Conservation (phyloP, 1,284 basidiomycete genomes). For the Xerocomus amazonicus region DNA sequence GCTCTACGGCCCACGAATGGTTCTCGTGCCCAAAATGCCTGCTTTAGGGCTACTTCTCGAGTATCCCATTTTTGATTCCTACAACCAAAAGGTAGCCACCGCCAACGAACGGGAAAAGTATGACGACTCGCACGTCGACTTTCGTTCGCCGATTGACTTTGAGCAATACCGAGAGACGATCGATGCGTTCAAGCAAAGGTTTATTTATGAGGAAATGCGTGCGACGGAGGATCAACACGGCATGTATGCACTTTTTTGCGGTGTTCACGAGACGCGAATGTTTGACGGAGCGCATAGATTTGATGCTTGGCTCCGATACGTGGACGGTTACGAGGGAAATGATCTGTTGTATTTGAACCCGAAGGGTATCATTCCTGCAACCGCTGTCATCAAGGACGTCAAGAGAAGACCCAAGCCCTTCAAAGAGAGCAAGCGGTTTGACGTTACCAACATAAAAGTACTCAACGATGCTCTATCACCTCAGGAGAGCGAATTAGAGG, state of each 20-base stretch:
- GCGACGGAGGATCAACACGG: slow-evolving; percentile 76
- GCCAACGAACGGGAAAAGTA: slow-evolving; percentile 56
- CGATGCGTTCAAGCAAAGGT: slow-evolving; percentile 75
- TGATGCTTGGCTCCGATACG: slow-evolving; percentile 67
- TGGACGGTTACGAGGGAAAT: slow-evolving; percentile 67
- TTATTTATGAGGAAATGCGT: slow-evolving; percentile 84
- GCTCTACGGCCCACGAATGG: slow-evolving; percentile 72
- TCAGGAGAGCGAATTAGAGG: slow-evolving; percentile 57
- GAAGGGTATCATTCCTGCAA: slow-evolving; percentile 65
- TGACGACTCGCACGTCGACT: slow-evolving; percentile 48
- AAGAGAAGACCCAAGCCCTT: slow-evolving; percentile 58
- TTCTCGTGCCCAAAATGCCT: slow-evolving; percentile 95
- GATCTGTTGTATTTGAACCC: slow-evolving; percentile 71
- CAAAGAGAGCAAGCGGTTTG: slow-evolving; percentile 62
- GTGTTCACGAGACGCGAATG: not conserved
- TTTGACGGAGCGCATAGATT: slow-evolving; percentile 45
- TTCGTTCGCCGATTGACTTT: slow-evolving; percentile 70
- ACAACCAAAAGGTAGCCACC: slow-evolving; percentile 62
- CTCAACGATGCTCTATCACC: slow-evolving; percentile 40
- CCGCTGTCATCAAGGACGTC: slow-evolving; percentile 57
- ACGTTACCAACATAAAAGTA: slow-evolving; percentile 52
- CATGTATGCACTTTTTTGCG: slow-evolving; percentile 55
- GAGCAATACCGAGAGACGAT: slow-evolving; percentile 61
- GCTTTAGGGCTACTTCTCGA: slow-evolving; percentile 94
- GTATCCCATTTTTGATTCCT: slow-evolving; percentile 83